Conservation (phyloP, 75 land plant species). For the Selaginella tamariscina region DNA sequence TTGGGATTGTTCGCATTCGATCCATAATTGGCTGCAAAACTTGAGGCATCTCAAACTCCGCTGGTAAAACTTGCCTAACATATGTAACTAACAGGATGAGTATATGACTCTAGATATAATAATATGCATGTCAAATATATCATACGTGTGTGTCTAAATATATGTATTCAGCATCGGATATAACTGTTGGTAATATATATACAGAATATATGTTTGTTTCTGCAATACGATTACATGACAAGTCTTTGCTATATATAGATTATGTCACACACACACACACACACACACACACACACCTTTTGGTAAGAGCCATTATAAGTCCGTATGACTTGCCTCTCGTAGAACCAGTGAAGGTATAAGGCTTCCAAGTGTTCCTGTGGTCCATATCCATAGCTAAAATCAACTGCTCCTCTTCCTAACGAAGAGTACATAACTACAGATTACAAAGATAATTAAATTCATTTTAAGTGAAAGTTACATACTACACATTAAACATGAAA, state of each 20-base stretch:
- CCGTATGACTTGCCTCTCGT: conserved; percentile 13
- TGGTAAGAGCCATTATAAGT: background rate
- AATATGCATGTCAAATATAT: too few relatives aligned
- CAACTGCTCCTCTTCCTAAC: conserved; percentile 13
- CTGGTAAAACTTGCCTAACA: conserved; percentile 11
- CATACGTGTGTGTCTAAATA: too few relatives aligned
- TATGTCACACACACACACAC: background rate
- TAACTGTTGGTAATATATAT: too few relatives aligned
- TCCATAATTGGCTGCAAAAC: conserved; percentile 14
- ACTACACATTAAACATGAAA: background rate
- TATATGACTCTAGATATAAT: background rate
- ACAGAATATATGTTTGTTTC: too few relatives aligned
- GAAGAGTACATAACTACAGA: background rate
- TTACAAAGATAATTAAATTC: background rate
- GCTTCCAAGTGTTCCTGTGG: conserved; percentile 14
- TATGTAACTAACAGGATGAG: background rate
- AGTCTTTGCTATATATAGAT: too few relatives aligned
- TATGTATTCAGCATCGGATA: too few relatives aligned
- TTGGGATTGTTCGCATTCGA: conserved; percentile 13
- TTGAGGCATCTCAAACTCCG: conserved; percentile 15
- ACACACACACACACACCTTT: conserved; percentile 7
- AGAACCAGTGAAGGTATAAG: conserved; percentile 11
- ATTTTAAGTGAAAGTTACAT: background rate
- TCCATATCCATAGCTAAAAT: conserved; percentile 13
- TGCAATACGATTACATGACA: too few relatives aligned